Evolutionary conservation across 2,329 filamentous ascomycete species (phyloP), one percentile per base, ranked within the genome.

Genomic region (Sordariomycetes sp.): DNA sequence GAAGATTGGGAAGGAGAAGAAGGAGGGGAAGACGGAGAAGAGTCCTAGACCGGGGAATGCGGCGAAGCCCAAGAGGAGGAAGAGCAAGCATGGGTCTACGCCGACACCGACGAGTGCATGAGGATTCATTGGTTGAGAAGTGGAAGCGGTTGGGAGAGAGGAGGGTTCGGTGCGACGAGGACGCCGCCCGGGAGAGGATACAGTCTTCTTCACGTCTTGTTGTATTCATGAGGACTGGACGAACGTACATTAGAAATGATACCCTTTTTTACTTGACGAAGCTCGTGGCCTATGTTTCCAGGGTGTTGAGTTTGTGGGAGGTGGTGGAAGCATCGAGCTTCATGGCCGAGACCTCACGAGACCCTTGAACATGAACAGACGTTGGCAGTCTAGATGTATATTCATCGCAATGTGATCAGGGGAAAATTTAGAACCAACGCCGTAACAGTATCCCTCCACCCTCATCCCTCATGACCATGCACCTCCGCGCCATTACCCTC

Each of bases 1-100:
- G 45, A 69, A 70, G 60, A 54, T 65, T 24, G 63, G 60, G 12
- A 62, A 64, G n/a, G 61, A 63, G 39, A 68, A 66, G 61, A 69
- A 71, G 62, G 69, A 69, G 53, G 67, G 63, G 36, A 73, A 72
- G 62, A 66, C 65, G 39, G 67, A 67, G 36, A 71, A 69, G 64
- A 66, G 65, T 52, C 64, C 64, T 22, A 61, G 60, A 45, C 63
- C 66, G 25, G 60, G 60, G 2, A 61, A 51, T 39, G 42, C 60
- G 3, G 62, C 63, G 20, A 73, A 72, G 62, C 67, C 65, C 4
- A 72, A 70, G 63, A 64, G 69, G 60, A 64, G 69, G 58, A 74
- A 74, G 65, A 72, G 70, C 59, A 73, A 72, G 60, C 60, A 48
- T 25, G 55, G 55, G n/a, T 13, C 55, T 25, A 52, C 51, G 5